These are phyloP conservation scores for Claviceps monticola DNA, from an alignment of 2,329 filamentous ascomycete genomes.

Conservation along the genomic window DNA sequence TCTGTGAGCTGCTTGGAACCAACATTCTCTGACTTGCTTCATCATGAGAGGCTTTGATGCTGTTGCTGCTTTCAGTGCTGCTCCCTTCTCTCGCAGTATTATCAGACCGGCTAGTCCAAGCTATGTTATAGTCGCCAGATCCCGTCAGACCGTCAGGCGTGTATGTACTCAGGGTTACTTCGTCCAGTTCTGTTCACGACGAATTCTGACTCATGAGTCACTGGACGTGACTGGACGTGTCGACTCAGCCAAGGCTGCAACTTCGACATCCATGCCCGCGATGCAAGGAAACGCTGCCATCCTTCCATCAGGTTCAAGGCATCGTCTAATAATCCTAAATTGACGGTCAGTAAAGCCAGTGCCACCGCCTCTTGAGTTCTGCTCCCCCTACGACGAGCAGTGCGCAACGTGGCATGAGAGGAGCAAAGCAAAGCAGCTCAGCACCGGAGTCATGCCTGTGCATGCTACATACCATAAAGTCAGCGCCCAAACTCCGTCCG, in stretches of 20 bases:
- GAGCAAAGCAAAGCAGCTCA: neutral
- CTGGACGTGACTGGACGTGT: neutral
- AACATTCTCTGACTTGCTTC: no score
- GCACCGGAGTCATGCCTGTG: neutral
- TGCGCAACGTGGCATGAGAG: neutral
- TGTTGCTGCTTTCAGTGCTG: no score
- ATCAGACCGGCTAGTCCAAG: no score
- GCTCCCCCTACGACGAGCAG: neutral
- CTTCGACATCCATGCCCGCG: neutral
- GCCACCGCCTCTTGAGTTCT: neutral
- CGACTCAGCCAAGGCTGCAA: neutral
- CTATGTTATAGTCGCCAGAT: no score
- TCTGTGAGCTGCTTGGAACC: neutral
- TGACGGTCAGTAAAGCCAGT: neutral
- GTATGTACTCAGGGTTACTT: no score
- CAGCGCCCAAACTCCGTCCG: neutral
- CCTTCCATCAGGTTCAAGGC: neutral
- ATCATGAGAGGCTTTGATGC: no score
- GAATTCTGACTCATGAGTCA: neutral
- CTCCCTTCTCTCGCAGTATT: no score
- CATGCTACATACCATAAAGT: neutral
- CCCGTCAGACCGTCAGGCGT: no score
- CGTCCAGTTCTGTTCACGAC: no score
- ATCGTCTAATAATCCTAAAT: neutral
- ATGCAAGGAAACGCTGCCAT: neutral